These are phyloP conservation scores for Fraxinus cuspidata DNA, from an alignment of 257 asterid species.

Conservation along the genomic window DNA sequence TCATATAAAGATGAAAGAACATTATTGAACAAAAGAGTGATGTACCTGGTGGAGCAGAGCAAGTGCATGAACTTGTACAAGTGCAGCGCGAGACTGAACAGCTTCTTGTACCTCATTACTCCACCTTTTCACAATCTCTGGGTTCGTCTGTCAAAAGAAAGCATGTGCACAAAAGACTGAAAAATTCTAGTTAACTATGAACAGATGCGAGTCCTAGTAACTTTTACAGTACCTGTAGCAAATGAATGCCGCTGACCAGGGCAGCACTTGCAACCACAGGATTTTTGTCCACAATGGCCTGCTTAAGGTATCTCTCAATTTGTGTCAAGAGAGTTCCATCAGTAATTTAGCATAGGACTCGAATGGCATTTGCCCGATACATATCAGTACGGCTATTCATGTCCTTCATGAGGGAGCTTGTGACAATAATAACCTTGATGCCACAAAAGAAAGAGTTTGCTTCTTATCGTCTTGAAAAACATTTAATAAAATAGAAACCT, in stretches of 20 bases:
- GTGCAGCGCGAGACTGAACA: conserved; percentile 90
- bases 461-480: conserved; percentile 26
- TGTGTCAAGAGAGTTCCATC: conserved; percentile 92
- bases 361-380: conserved; percentile 95
- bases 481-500: neutral
- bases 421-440: conserved; percentile 82
- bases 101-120: conserved; percentile 99
- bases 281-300: conserved; percentile 93
- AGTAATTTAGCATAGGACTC: conserved; percentile 85
- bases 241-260: conserved; percentile 90
- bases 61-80: conserved; percentile 93
- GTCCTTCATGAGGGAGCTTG: conserved; percentile 98
- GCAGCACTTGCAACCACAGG: conserved; percentile 97
- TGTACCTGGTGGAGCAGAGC: conserved; percentile 86
- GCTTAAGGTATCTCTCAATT: conserved; percentile 91
- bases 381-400: conserved; percentile 96
- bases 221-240: conserved; percentile 67
- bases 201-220: conserved; percentile 1
- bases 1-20: neutral
- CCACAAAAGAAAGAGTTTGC: conserved; percentile 28
- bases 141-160: conserved; percentile 59
- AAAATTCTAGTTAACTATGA: conserved; percentile 24
- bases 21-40: conserved; percentile 12
- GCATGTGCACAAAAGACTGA: conserved; percentile 17
- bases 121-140: conserved; percentile 95